phyloP scores from a whole-genome alignment of 108 stramenopile genomes.

The Skeletonema potamos region DNA sequence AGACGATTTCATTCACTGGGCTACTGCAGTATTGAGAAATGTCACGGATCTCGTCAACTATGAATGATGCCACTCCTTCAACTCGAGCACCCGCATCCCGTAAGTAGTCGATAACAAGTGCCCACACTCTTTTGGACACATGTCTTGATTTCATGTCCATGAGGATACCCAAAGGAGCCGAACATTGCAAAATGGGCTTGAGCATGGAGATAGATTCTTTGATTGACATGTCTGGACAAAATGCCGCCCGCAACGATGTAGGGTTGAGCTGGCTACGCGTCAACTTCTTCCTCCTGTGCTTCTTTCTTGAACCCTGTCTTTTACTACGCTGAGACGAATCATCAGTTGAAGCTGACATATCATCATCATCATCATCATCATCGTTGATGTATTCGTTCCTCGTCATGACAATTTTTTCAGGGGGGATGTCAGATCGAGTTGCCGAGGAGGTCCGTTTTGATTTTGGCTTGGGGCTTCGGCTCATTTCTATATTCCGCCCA shows the following conservation, averaged over 20 bases:
- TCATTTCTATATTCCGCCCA: not conserved
- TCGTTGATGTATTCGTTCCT: conserved; percentile 12
- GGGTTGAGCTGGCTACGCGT: not conserved
- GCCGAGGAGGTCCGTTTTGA: no score
- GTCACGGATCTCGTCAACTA: conserved; percentile 71
- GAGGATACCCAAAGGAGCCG: conserved; percentile 68
- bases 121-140: conserved; percentile 74
- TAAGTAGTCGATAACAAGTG: conserved; percentile 64
- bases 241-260: conserved; percentile 33
- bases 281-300: conserved; percentile 9
- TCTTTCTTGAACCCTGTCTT: not conserved
- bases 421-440: conserved; percentile 13
- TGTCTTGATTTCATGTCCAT: conserved; percentile 87
- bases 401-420: conserved; percentile 42
- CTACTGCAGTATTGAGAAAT: conserved; percentile 53
- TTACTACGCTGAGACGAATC: conserved; percentile 16
- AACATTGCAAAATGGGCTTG: conserved; percentile 51
- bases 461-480: conserved; percentile 7
- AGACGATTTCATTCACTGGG: conserved; percentile 67
- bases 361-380: conserved; percentile 21
- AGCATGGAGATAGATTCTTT: conserved; percentile 57
- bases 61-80: conserved; percentile 77
- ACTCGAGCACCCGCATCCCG: conserved; percentile 68
- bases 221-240: conserved; percentile 57
- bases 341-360: conserved; percentile 17